These are phyloP conservation scores for Solanum chaucha DNA, from an alignment of 257 asterid genomes.

Conservation along the genomic window DNA sequence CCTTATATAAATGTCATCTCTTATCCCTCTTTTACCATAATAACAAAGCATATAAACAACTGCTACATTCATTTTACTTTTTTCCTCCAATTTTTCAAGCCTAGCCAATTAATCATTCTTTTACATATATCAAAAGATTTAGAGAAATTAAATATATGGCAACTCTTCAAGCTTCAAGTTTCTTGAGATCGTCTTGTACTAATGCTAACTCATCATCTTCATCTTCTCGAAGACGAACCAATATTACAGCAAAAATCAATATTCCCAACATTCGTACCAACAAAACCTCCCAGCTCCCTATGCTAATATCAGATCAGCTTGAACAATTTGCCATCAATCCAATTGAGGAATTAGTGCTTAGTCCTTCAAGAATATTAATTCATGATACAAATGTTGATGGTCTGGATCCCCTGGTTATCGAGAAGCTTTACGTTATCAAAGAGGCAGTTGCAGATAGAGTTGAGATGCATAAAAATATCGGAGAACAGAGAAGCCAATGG, in stretches of 20 bases:
- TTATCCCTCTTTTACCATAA: background rate
- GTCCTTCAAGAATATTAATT: background rate
- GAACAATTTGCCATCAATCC: background rate
- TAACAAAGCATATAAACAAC: background rate
- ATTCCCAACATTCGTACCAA: background rate
- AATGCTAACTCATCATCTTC: background rate
- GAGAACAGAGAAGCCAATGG: constrained; percentile 51
- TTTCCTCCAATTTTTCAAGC: background rate
- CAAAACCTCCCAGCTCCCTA: background rate
- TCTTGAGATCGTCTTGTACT: background rate
- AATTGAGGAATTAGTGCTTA: background rate
- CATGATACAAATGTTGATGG: background rate
- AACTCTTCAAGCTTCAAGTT: background rate
- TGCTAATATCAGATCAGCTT: background rate
- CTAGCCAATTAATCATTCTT: background rate
- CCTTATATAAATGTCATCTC: background rate
- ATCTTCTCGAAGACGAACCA: background rate
- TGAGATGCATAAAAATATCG: constrained; percentile 50
- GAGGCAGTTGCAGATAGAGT: constrained; percentile 55
- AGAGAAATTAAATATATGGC: background rate
- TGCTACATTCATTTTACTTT: background rate
- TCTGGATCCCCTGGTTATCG: constrained; percentile 13
- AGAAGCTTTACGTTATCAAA: constrained; percentile 33
- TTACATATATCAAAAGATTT: background rate
- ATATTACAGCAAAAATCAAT: background rate